phyloP scores from a whole-genome alignment of 352 stramenopile species.

The Phytopythium mirpurense region DNA sequence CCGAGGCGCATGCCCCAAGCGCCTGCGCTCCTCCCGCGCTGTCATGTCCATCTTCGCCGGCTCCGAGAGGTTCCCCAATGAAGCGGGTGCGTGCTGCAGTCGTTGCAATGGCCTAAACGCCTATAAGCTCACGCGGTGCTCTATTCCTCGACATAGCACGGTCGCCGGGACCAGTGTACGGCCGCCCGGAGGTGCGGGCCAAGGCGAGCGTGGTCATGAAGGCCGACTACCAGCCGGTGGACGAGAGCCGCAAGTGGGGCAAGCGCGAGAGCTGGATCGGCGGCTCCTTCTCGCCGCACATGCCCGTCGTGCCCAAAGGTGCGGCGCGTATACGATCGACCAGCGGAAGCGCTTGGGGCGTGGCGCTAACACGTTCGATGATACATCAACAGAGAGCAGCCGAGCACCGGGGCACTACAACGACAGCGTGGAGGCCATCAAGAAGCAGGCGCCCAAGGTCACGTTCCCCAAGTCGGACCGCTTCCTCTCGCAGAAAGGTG shows the following conservation, averaged over 20 bases:
- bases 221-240: conserved; percentile 54
- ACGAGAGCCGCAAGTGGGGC: conserved; percentile 60
- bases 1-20: conserved; percentile 1
- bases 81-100: conserved; percentile 34
- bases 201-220: conserved; percentile 74
- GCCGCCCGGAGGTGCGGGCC: conserved; percentile 42
- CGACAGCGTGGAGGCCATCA: conserved; percentile 57
- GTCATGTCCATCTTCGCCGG: conserved; percentile 79
- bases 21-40: neutral
- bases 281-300: conserved; percentile 41
- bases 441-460: conserved; percentile 52
- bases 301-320: conserved; percentile 62
- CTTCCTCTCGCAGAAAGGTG: conserved; percentile 82
- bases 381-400: conserved; percentile 32
- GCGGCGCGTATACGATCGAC: too few species aligned
- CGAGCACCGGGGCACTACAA: conserved; percentile 68
- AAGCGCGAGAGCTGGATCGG: conserved; percentile 84
- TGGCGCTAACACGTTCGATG: conserved; percentile 5
- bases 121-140: neutral
- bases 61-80: conserved; percentile 68
- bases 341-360: too few species aligned
- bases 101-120: neutral
- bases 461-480: conserved; percentile 76
- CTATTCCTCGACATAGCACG: conserved; percentile 18
- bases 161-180: conserved; percentile 75